Base-by-base conservation (phyloP, 169 alveolate species). In the Theileria sp. region DNA sequence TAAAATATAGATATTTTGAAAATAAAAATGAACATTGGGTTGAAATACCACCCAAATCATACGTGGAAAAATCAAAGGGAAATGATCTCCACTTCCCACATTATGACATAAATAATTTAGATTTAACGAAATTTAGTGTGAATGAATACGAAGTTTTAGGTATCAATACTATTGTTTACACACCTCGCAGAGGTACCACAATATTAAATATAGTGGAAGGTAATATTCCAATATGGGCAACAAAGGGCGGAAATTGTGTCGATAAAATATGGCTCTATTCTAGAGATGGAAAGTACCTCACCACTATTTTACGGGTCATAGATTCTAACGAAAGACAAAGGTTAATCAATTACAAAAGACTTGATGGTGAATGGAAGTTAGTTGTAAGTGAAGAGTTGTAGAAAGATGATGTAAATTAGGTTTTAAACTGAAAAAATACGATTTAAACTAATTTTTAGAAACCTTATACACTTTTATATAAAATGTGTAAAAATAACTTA, bases 251-350 rank as follows among this genome's bases (percentile, higher is more conserved):
- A 36, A 38, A 66, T 25, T 36, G 38, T 32, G 75, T 66, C 28
- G 75, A 66, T n/a, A 66, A 66, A 25, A 44, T 66, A 28, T 66
- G 75, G 75, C 28, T 66, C 15, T 66, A 66, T n/a, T 66, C 75
- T 17, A 66, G 38, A 66, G 34, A 12, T 36, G 75, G 75, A 21
- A 44, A 66, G 17, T 66, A 66, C 25, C 44, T 66, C 30, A 32
- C 51, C 25, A 44, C 75, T 0, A 32, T 26, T 25, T 38, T 66
- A 21, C 10, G 75, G 17, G 38, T 66, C n/a, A 25, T 44, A 8
- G 38, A 66, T 38, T 66, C 75, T 44, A 66, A 32, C 25, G 38
- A 66, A 28, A 38, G 75, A 28, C 26, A 25, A 21, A 44, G 51
- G 19, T 9, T 66, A 36, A 66, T 26, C 58, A 32, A 66, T 25